phyloP scores from a whole-genome alignment of 202 grass and related monocot species.

The Schoenoplectus tabernaemontani region DNA sequence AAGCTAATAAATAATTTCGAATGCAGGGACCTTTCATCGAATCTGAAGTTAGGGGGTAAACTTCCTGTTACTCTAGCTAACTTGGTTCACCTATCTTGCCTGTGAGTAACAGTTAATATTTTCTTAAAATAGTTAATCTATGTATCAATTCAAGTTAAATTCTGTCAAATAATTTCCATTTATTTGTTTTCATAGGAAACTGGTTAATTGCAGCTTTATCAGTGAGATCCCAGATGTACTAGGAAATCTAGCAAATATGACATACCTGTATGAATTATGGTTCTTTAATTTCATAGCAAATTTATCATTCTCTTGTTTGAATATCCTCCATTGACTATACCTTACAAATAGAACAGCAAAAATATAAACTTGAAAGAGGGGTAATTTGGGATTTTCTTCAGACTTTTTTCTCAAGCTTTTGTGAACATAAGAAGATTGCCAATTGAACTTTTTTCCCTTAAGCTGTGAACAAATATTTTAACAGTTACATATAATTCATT shows the following conservation, averaged over 20 bases:
- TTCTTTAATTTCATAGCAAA: background rate
- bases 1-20: slow-evolving; percentile 18
- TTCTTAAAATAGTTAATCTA: background rate
- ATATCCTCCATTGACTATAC: background rate
- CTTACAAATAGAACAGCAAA: background rate
- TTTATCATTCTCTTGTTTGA: background rate
- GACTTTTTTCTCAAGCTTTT: background rate
- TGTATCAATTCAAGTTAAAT: slow-evolving; percentile 15
- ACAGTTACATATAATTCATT: background rate
- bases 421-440: background rate
- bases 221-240: slow-evolving; percentile 55
- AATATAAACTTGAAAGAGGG: background rate
- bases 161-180: slow-evolving; percentile 8
- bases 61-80: slow-evolving; percentile 51
- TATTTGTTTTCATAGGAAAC: slow-evolving; percentile 33
- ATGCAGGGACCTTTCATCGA: slow-evolving; percentile 75
- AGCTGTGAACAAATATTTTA: background rate
- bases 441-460: background rate
- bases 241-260: slow-evolving; percentile 52
- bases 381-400: too few species aligned
- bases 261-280: slow-evolving; percentile 24
- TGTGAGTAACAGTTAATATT: slow-evolving; percentile 48
- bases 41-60: slow-evolving; percentile 32
- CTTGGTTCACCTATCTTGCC: slow-evolving; percentile 38
- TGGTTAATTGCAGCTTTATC: slow-evolving; percentile 46